Percentiles rank a stretch among this genome's conserved stretches.
Evolutionary conservation across 2,329 filamentous ascomycete species (phyloP).

Genomic region (Ilyonectria sp.): DNA sequence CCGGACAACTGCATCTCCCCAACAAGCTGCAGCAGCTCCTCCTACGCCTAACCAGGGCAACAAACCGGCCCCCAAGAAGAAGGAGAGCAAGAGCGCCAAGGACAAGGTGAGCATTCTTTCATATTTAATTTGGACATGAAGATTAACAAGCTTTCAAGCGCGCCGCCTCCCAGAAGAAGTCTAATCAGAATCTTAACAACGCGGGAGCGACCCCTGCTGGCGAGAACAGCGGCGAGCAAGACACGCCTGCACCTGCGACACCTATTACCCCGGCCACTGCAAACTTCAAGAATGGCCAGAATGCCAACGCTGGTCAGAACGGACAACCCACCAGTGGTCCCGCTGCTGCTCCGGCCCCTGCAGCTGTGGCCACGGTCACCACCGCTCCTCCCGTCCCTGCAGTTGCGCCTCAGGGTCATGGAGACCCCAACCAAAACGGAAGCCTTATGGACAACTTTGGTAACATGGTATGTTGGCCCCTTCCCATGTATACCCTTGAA

Average conservation of each 20-base stretch:
- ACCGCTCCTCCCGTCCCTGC: slow-evolving; percentile 57
- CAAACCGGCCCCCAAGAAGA: slow-evolving; percentile 85
- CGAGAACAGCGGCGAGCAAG: slow-evolving; percentile 69
- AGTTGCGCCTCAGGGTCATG: slow-evolving; percentile 61
- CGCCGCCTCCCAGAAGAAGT: slow-evolving; percentile 75
- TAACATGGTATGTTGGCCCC: slow-evolving; percentile 58
- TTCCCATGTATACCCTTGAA: slow-evolving; percentile 24
- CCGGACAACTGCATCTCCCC: slow-evolving; percentile 72
- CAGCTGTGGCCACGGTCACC: slow-evolving; percentile 51
- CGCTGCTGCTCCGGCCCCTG: slow-evolving; percentile 43
- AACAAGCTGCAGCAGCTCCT: slow-evolving; percentile 76
- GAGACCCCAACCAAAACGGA: slow-evolving; percentile 64
- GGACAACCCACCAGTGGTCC: slow-evolving; percentile 50
- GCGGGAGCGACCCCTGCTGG: slow-evolving; percentile 69
- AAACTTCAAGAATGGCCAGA: slow-evolving; percentile 59
- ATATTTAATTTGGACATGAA: slow-evolving; percentile 13
- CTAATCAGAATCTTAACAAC: slow-evolving; percentile 67
- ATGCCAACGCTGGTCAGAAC: slow-evolving; percentile 51
- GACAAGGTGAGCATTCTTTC: slow-evolving; percentile 71
- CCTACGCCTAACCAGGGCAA: slow-evolving; percentile 82
- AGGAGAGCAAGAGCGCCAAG: slow-evolving; percentile 76
- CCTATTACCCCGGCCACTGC: slow-evolving; percentile 73
- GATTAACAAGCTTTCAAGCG: slow-evolving; percentile 50
- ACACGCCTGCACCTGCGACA: slow-evolving; percentile 73
- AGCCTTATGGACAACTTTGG: slow-evolving; percentile 60